A percentile compares a stretch with the other conserved stretches of the same genome.
These are phyloP conservation scores for Dianthus caryophyllus DNA, from an alignment of 148 eudicot species.

Conservation along the genomic window DNA sequence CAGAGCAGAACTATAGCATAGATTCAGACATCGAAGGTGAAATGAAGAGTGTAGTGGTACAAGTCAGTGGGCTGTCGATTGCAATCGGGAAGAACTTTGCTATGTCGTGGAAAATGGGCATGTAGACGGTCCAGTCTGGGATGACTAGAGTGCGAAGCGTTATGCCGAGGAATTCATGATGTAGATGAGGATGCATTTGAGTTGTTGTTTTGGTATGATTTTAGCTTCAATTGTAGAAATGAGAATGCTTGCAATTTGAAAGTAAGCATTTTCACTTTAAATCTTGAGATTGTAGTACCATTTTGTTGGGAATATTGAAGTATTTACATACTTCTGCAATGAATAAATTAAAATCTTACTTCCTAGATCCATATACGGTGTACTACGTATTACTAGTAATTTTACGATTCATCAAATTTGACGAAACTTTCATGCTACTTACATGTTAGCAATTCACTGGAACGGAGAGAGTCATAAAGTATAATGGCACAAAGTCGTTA, in stretches of 20 bases:
- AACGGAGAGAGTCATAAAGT: too few relatives aligned
- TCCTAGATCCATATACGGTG: too few relatives aligned
- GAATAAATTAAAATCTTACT: neutral
- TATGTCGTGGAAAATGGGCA: conserved; percentile 79
- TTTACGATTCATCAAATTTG: too few relatives aligned
- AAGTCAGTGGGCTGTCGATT: conserved; percentile 66
- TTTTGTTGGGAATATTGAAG: neutral
- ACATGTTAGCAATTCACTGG: too few relatives aligned
- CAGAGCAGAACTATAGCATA: conserved; percentile 34
- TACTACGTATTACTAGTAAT: too few relatives aligned
- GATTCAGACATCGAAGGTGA: conserved; percentile 29
- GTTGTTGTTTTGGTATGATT: neutral
- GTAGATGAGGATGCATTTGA: neutral
- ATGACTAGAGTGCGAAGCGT: neutral
- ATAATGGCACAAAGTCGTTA: too few relatives aligned
- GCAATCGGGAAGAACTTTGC: conserved; percentile 74
- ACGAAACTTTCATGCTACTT: too few relatives aligned
- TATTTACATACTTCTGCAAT: neutral
- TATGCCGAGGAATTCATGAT: neutral
- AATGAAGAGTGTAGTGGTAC: conserved; percentile 64
- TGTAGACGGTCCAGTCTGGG: conserved; percentile 29
- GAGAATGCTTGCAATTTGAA: neutral
- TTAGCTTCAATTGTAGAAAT: neutral
- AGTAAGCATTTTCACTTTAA: neutral
- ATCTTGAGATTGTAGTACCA: neutral